These are phyloP conservation scores for Mediolabrus comicus DNA, from an alignment of 108 stramenopile genomes.

Conservation along the genomic window DNA sequence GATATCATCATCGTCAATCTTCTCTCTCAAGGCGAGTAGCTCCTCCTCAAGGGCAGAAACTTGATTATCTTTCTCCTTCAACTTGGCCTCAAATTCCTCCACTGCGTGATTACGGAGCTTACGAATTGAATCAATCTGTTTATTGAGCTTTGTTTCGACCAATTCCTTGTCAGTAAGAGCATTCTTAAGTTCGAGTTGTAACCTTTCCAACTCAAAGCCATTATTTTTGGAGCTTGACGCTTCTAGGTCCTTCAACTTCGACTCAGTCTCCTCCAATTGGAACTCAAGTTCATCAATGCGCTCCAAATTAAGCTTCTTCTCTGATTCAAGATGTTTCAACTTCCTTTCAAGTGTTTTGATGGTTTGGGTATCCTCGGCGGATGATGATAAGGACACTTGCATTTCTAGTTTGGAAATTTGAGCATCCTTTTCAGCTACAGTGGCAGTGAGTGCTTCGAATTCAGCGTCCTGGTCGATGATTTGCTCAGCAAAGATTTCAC, in stretches of 20 bases:
- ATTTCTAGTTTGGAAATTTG: slow-evolving; percentile 28
- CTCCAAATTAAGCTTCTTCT: slow-evolving; percentile 15
- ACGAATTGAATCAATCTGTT: slow-evolving; percentile 46
- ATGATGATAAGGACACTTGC: slow-evolving; percentile 22
- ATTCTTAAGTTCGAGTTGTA: slow-evolving; percentile 47
- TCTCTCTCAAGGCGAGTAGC: slow-evolving; percentile 25
- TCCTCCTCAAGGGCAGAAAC: slow-evolving; percentile 42
- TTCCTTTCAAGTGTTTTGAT: slow-evolving; percentile 14
- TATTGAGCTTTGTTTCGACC: slow-evolving; percentile 24
- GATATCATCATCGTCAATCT: slow-evolving; percentile 23
- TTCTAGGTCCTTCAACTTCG: slow-evolving; percentile 22
- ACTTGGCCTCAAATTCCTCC: slow-evolving; percentile 38
- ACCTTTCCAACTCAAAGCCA: slow-evolving; percentile 38
- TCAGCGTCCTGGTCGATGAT: slow-evolving; percentile 87
- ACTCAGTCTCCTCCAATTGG: slow-evolving; percentile 29
- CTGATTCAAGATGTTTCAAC: slow-evolving; percentile 13
- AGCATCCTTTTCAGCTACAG: slow-evolving; percentile 39
- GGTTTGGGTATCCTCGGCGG: slow-evolving; percentile 10
- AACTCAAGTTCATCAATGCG: slow-evolving; percentile 28
- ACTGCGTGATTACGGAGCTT: slow-evolving; percentile 43
- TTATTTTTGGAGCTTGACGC: slow-evolving; percentile 1
- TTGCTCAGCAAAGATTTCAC: slow-evolving; percentile 85
- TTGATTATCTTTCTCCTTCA: slow-evolving; percentile 33
- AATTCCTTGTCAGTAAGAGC: slow-evolving; percentile 24
- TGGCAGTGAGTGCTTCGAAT: slow-evolving; percentile 49